These are phyloP conservation scores for Spinacia oleracea DNA, from an alignment of 179 eudicot species.

Conservation along the genomic window DNA sequence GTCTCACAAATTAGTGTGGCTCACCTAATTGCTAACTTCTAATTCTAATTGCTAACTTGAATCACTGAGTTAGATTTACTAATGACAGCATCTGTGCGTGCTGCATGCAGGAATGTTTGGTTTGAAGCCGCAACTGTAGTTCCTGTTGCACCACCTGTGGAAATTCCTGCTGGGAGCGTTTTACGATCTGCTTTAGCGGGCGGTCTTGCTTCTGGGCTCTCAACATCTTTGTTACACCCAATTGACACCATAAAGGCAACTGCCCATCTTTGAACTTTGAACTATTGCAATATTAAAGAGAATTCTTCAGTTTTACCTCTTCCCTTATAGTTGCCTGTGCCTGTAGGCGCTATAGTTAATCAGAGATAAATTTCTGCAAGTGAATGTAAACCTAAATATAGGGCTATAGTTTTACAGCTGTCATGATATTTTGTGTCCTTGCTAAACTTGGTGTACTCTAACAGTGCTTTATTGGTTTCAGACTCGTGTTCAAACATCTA, in stretches of 20 bases:
- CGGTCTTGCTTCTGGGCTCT: slow-evolving; percentile 91
- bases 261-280: slow-evolving; percentile 13
- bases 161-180: slow-evolving; percentile 75
- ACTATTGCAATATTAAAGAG: neutral
- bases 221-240: slow-evolving; percentile 84
- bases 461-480: slow-evolving; percentile 41
- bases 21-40: neutral
- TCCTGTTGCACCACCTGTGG: slow-evolving; percentile 90
- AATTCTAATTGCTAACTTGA: neutral
- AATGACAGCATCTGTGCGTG: slow-evolving; percentile 10
- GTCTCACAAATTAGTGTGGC: neutral
- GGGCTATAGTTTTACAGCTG: neutral
- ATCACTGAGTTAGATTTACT: neutral
- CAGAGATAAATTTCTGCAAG: neutral
- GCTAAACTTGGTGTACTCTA: slow-evolving; percentile 1
- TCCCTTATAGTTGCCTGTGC: neutral
- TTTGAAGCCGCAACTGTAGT: slow-evolving; percentile 95
- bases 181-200: slow-evolving; percentile 90
- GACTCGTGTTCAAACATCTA: slow-evolving; percentile 93
- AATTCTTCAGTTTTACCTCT: neutral
- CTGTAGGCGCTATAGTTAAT: neutral
- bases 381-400: too few species aligned
- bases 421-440: neutral
- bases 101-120: slow-evolving; percentile 67
- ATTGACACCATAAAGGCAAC: slow-evolving; percentile 84